Base-by-base conservation (phyloP, 371 early-diverging fungal species). In the Gilbertella persicaria region DNA sequence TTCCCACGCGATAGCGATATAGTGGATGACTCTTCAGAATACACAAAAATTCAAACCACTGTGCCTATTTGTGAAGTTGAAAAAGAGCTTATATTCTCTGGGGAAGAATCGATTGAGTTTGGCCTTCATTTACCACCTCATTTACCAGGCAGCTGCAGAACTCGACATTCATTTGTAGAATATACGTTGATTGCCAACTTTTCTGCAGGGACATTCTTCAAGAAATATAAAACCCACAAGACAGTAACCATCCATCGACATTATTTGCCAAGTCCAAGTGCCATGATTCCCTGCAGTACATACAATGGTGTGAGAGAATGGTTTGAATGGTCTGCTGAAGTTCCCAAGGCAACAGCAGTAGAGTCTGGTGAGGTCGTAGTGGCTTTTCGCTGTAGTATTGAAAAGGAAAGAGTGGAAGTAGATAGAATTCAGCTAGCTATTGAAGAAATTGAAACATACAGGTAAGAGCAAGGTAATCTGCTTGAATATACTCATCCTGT, bases 251-350 rank as follows among this genome's bases (percentile, higher is more conserved):
- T 76, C 10, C 44, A 63, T 12, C 55, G 77, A 8, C 77, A 76
- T 30, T 76, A 76, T 43, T 50, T 76, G 16, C 77, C 77, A 0
- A 67, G 67, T 33, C 66, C 71, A 5, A 66, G 65, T 40, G 77
- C 70, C 1, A 56, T 76, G 65, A 73, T 76, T n/a, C 77, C 77
- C 28, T 66, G 64, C 7, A 48, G 66, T 10, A 60, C 65, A 16
- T 58, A 66, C 16, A 46, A 60, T 21, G 71, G 69, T 28, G 67
- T 68, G 5, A 50, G 60, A 40, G 69, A 71, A 5, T 76, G 77
- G 77, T 76, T 76, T 49, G 77, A 73, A 45, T 76, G 73, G 69
- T 66, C 67, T 8, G 68, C 63, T 26, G 77, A 76, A 28, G 57
- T 73, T 9, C 73, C 77, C 1, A 76, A 71, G 46, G 73, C 77